Conservation (phyloP, 208 protist species). For the Acanthamoeba healyi region DNA sequence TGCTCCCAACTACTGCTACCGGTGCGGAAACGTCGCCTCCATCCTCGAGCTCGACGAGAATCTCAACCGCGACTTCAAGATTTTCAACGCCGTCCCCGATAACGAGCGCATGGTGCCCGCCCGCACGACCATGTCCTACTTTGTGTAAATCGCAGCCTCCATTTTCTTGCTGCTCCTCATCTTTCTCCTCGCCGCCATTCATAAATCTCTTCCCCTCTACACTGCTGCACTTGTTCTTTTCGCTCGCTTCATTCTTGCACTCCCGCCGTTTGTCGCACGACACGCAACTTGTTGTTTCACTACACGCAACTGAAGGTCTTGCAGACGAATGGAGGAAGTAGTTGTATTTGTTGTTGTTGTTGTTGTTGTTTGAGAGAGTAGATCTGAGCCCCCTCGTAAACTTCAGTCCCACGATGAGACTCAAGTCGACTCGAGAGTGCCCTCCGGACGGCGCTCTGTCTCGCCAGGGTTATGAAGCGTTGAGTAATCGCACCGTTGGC, state of each 20-base stretch:
- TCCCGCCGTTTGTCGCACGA: too few relatives aligned
- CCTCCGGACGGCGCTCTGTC: conserved; percentile 29
- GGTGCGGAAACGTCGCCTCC: conserved; percentile 96
- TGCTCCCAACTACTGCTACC: conserved; percentile 99
- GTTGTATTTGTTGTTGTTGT: neutral
- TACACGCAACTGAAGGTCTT: too few relatives aligned
- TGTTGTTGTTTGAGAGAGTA: neutral
- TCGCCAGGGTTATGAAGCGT: conserved; percentile 48
- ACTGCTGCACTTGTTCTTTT: neutral
- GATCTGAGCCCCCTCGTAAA: neutral
- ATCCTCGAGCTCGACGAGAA: conserved; percentile 99
- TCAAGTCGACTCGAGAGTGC: neutral
- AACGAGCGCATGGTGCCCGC: conserved; percentile 64
- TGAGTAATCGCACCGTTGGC: conserved; percentile 60
- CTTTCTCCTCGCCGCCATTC: neutral
- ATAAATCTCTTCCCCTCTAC: neutral
- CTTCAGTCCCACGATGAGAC: neutral
- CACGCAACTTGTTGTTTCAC: too few relatives aligned
- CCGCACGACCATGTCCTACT: conserved; percentile 87
- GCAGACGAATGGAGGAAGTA: too few relatives aligned
- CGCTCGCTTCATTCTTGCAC: neutral
- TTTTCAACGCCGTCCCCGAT: conserved; percentile 85
- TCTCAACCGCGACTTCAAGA: conserved; percentile 95
- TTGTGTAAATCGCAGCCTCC: conserved; percentile 83
- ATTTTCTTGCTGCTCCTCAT: neutral